phyloP scores from a whole-genome alignment of 805 yeast species.

The Lipomyces mesembrius region DNA sequence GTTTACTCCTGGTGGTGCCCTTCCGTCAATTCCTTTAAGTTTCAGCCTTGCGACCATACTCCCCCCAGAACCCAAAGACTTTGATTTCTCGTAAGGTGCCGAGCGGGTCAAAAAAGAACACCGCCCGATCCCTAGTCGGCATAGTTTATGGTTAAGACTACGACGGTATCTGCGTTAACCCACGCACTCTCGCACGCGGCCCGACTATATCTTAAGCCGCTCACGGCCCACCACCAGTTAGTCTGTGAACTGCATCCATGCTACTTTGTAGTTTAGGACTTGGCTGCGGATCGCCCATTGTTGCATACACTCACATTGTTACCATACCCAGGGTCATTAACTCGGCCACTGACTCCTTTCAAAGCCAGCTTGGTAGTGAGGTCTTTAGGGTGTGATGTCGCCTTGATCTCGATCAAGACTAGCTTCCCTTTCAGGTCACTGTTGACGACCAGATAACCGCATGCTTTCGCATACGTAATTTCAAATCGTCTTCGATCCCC shows the following conservation, averaged over 20 bases:
- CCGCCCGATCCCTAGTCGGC: conserved; percentile 55
- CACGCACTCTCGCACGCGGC: neutral
- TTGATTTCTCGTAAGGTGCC: conserved; percentile 54
- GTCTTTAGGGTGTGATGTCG: conserved; percentile 14
- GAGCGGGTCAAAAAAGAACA: conserved; percentile 50
- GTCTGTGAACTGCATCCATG: too few relatives aligned
- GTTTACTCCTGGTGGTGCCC: too few relatives aligned
- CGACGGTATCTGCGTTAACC: conserved; percentile 52
- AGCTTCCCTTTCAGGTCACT: too few relatives aligned
- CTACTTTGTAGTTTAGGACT: too few relatives aligned
- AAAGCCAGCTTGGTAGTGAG: conserved; percentile 14
- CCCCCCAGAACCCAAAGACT: conserved; percentile 55
- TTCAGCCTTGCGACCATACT: conserved; percentile 49
- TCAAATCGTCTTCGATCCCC: conserved; percentile 53
- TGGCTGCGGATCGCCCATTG: too few relatives aligned
- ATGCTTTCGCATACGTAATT: too few relatives aligned
- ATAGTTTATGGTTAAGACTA: conserved; percentile 51
- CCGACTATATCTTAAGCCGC: neutral
- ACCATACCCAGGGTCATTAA: neutral
- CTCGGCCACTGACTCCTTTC: conserved; percentile 22
- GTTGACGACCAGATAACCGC: too few relatives aligned
- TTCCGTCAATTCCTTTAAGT: too few relatives aligned
- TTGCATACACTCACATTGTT: neutral
- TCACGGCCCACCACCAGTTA: too few relatives aligned
- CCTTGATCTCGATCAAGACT: too few relatives aligned